phyloP scores from a whole-genome alignment of 805 yeast species.

The Barnettozyma californica region DNA sequence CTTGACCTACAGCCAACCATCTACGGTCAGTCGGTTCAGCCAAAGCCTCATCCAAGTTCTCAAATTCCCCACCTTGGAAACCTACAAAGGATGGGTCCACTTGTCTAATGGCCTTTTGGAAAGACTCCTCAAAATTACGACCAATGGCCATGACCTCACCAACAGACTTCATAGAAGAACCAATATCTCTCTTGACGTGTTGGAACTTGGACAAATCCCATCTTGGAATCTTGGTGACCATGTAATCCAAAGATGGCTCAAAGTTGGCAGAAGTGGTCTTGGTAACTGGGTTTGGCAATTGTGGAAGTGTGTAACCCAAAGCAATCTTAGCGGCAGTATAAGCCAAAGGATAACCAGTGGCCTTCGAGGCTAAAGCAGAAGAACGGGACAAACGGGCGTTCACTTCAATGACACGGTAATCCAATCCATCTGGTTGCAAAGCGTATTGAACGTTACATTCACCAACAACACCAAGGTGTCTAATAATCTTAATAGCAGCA shows the following conservation, averaged over 20 bases:
- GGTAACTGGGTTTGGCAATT: slow-evolving; percentile 93
- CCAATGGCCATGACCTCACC: slow-evolving; percentile 99
- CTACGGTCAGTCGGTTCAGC: slow-evolving; percentile 91
- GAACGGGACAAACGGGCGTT: slow-evolving; percentile 96
- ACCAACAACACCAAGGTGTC: slow-evolving; percentile 98
- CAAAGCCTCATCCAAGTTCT: slow-evolving; percentile 70
- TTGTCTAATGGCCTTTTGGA: slow-evolving; percentile 96
- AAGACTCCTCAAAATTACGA: slow-evolving; percentile 93
- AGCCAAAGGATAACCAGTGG: slow-evolving; percentile 98
- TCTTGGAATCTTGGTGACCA: slow-evolving; percentile 96
- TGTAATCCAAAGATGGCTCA: slow-evolving; percentile 94
- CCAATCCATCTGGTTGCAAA: slow-evolving; percentile 90
- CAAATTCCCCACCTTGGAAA: slow-evolving; percentile 82
- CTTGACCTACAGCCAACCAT: slow-evolving; percentile 98
- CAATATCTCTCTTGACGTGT: slow-evolving; percentile 89
- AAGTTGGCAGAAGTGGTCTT: slow-evolving; percentile 94
- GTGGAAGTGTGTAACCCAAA: slow-evolving; percentile 89
- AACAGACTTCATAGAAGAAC: slow-evolving; percentile 96
- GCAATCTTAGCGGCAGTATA: slow-evolving; percentile 98
- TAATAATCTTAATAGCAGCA: slow-evolving; percentile 94
- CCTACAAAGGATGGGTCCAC: slow-evolving; percentile 89
- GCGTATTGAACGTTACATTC: slow-evolving; percentile 98
- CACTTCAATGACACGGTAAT: slow-evolving; percentile 94
- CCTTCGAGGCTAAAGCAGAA: slow-evolving; percentile 96
- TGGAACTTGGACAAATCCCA: slow-evolving; percentile 97